These are phyloP conservation scores for Elongisporangium anandrum DNA, from an alignment of 352 stramenopile species.

Conservation along the genomic window DNA sequence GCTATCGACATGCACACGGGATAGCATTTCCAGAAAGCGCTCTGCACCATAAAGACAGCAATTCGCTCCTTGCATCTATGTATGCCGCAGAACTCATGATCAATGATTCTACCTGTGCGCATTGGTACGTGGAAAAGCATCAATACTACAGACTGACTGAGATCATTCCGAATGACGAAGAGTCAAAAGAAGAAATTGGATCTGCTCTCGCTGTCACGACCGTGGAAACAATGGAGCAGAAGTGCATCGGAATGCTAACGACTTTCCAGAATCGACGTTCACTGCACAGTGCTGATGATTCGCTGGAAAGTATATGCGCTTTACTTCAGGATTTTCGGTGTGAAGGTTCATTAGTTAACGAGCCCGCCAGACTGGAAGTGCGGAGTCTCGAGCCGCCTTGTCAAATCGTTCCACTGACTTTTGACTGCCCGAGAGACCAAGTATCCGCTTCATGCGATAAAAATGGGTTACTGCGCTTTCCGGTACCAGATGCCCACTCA, in stretches of 20 bases:
- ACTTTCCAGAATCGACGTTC: background rate
- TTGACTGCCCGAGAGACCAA: background rate
- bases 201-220: background rate
- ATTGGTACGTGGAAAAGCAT: conserved; percentile 32
- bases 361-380: background rate
- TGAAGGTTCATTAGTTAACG: background rate
- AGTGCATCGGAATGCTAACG: background rate
- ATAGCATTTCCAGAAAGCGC: conserved; percentile 14
- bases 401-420: background rate
- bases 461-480: background rate
- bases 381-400: background rate
- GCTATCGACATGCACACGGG: conserved; percentile 32
- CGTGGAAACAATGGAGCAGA: background rate
- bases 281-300: background rate
- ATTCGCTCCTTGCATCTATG: conserved; percentile 8
- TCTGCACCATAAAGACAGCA: conserved; percentile 3
- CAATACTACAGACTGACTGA: conserved; percentile 24
- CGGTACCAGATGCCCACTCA: background rate
- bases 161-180: conserved; percentile 7
- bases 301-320: background rate
- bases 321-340: background rate
- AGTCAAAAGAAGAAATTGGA: background rate
- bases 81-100: conserved; percentile 29
- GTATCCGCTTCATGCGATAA: background rate
- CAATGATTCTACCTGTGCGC: conserved; percentile 5